These are phyloP conservation scores for Breynia disticha DNA, from an alignment of 441 rosid species.

Conservation along the genomic window DNA sequence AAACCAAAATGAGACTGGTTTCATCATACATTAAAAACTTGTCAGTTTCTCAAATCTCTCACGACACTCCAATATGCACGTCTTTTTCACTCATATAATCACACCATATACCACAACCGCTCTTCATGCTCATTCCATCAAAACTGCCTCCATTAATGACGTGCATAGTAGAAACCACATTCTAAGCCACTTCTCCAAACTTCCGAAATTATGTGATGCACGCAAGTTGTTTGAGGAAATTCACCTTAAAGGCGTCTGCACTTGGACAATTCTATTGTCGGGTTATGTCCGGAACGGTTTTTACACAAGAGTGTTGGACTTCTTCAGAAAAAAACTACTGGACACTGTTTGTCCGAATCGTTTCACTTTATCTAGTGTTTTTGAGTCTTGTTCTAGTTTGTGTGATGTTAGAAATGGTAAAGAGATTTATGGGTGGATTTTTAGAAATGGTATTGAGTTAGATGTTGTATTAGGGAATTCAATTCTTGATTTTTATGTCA, in stretches of 20 bases:
- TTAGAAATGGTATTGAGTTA: conserved; percentile 24
- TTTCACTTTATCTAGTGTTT: conserved; percentile 39
- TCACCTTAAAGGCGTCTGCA: conserved; percentile 25
- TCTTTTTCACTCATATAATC: too few relatives aligned
- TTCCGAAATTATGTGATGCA: conserved; percentile 17
- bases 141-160: conserved; percentile 24
- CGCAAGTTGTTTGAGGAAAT: conserved; percentile 37
- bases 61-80: too few relatives aligned
- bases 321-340: conserved; percentile 27
- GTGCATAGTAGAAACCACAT: conserved; percentile 17
- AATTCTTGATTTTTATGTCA: conserved; percentile 38
- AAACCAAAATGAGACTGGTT: too few relatives aligned
- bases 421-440: conserved; percentile 44
- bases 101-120: not conserved
- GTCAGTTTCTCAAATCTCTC: too few relatives aligned
- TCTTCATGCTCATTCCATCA: conserved; percentile 28
- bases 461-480: conserved; percentile 40
- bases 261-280: conserved; percentile 39
- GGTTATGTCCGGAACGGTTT: conserved; percentile 24
- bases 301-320: conserved; percentile 14
- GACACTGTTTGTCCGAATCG: conserved; percentile 31
- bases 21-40: too few relatives aligned
- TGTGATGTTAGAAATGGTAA: conserved; percentile 27
- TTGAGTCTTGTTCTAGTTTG: conserved; percentile 39
- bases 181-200: conserved; percentile 11